These are phyloP conservation scores for Backusella morwellensis DNA, from an alignment of 192 early-diverging fungal species.

Conservation along the genomic window DNA sequence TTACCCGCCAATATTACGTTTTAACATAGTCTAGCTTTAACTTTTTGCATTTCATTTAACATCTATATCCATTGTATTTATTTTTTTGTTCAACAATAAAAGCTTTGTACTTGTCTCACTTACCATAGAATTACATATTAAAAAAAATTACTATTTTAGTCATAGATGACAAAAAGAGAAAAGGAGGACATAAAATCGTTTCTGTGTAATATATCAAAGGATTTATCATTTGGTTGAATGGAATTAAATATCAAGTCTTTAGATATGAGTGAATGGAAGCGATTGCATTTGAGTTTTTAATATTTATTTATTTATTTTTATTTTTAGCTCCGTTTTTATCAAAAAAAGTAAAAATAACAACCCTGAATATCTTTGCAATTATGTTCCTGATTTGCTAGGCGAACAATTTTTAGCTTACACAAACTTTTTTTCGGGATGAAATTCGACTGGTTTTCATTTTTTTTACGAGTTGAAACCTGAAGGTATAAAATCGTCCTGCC, in stretches of 20 bases:
- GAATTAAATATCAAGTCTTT: background rate
- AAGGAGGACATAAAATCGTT: background rate
- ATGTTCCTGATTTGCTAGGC: background rate
- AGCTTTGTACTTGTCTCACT: background rate
- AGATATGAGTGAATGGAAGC: background rate
- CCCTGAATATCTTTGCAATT: background rate
- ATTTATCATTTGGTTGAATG: background rate
- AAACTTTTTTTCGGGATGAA: background rate
- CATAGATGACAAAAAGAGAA: background rate
- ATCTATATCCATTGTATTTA: background rate
- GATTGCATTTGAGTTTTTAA: background rate
- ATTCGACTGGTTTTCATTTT: background rate
- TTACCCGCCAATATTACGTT: background rate
- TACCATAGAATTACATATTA: background rate
- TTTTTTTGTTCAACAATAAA: constrained; percentile 6
- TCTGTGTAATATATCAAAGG: background rate
- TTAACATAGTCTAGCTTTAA: background rate
- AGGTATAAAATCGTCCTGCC: background rate
- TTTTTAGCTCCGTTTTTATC: background rate
- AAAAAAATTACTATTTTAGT: background rate
- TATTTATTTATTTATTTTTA: constrained; percentile 2
- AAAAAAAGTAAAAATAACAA: background rate
- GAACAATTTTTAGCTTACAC: background rate
- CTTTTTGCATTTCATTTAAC: background rate
- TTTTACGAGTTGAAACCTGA: background rate